phyloP scores from a whole-genome alignment of 768 basidiomycete genomes.

The Amanita rubescens region DNA sequence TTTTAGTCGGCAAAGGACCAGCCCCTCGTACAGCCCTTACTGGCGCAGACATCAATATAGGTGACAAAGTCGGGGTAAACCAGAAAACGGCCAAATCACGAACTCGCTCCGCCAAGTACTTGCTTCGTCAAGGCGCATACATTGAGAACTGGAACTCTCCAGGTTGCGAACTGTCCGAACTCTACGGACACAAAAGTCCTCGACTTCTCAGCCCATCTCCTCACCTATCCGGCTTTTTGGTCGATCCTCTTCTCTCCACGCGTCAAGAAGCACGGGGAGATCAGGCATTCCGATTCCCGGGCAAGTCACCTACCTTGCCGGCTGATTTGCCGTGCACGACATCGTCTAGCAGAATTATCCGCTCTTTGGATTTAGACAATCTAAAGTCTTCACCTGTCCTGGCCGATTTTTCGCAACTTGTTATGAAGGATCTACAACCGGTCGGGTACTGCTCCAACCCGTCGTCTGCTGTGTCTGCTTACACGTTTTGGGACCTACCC shows the following conservation, averaged over 20 bases:
- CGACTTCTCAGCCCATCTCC: neutral
- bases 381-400: neutral
- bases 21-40: too few relatives aligned
- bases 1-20: too few relatives aligned
- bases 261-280: neutral
- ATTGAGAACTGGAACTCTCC: conserved; percentile 5
- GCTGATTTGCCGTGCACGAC: neutral
- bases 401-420: neutral
- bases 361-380: neutral
- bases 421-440: neutral
- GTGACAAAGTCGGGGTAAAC: neutral
- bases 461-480: neutral
- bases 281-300: neutral
- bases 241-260: too few relatives aligned
- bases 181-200: neutral
- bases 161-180: conserved; percentile 2
- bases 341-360: neutral
- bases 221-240: neutral
- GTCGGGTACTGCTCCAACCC: neutral
- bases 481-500: neutral
- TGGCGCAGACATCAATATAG: neutral
- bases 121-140: conserved; percentile 2
- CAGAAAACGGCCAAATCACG: neutral
- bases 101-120: conserved; percentile 4
- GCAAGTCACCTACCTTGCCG: neutral